These are phyloP conservation scores for Sclerotinia spermophila DNA, from an alignment of 2,329 filamentous ascomycete genomes.

Conservation along the genomic window DNA sequence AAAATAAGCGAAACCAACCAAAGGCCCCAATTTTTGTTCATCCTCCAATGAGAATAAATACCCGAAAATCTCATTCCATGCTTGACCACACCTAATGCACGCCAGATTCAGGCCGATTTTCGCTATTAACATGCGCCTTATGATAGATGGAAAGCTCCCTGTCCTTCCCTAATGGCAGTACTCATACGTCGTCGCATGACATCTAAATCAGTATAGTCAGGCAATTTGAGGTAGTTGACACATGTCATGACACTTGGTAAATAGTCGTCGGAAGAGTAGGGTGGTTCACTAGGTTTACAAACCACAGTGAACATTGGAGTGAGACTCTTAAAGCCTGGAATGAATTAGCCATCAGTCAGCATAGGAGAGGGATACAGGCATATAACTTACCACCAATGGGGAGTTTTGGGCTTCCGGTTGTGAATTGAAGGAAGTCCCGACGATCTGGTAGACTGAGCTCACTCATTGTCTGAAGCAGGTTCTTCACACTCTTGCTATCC, in stretches of 20 bases:
- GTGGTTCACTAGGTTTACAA: slow-evolving; percentile 95
- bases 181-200: slow-evolving; percentile 74
- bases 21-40: slow-evolving; percentile 15
- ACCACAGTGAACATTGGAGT: slow-evolving; percentile 99
- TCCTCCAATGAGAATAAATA: slow-evolving; percentile 24
- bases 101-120: slow-evolving; percentile 18
- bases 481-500: slow-evolving; percentile 93
- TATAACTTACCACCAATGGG: slow-evolving; percentile 82
- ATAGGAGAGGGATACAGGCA: not conserved
- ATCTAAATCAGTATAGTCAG: slow-evolving; percentile 81
- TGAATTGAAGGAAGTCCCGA: slow-evolving; percentile 94
- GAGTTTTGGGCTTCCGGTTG: slow-evolving; percentile 94
- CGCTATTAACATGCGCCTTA: slow-evolving; percentile 41
- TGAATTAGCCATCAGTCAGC: slow-evolving; percentile 36
- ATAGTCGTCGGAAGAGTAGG: slow-evolving; percentile 92
- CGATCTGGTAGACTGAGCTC: slow-evolving; percentile 71
- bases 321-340: slow-evolving; percentile 84
- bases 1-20: slow-evolving; percentile 24
- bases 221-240: slow-evolving; percentile 97
- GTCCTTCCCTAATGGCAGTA: slow-evolving; percentile 88
- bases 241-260: slow-evolving; percentile 99
- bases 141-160: slow-evolving; percentile 95
- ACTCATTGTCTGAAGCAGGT: slow-evolving; percentile 92
- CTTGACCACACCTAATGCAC: slow-evolving; percentile 18
- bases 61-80: slow-evolving; percentile 19